Base-by-base conservation (phyloP, 2,329 filamentous ascomycete species). In the Diaporthe sp. region DNA sequence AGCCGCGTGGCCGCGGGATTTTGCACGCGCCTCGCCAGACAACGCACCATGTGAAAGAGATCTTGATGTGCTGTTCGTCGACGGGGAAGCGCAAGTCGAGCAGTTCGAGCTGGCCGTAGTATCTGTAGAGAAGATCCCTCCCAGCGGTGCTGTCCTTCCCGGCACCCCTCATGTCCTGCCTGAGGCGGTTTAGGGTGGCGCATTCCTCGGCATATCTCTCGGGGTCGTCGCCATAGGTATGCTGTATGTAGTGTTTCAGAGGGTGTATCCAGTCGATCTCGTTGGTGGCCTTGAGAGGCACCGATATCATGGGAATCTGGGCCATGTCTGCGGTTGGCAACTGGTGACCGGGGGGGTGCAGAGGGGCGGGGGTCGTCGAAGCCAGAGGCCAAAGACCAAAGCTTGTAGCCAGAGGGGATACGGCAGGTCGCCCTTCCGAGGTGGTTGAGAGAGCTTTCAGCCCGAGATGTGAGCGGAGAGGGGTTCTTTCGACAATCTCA, bases 21-120 rank as follows among this genome's bases (percentile, higher is more conserved):
- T 1, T 17, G 15, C 7, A 27, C 25, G 3, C 7, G 27, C 35
- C 37, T 17, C 17, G 19, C 8, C 35, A 32, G 37, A 15, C 58
- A 12, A 71, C 86, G 76, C 90, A 98, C 97, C 97, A 99, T 77
- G 96, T 98, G 82, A 99, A 99, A 10, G 94, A 94, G 80, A 99
- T 98, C 86, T 98, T 98, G 86, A 99, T 98, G 82, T 99, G 96
- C 81, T 98, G 97, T 86, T 99, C 97, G 79, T 99, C 97, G 59
- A 99, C 95, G 0, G 97, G 97, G 81, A 99, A 99, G 75, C 97
- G 90, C 80, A 99, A 86, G 83, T 99, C 97, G 76, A 99, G 87
- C 70, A 99, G 88, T 86, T 99, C 97, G 74, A 99, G 90, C 86
- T 99, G 97, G 53, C 96, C 97, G 82, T 99, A 99, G 85, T 99